Base-by-base conservation (phyloP, 257 asterid species). In the Ballota nigra region DNA sequence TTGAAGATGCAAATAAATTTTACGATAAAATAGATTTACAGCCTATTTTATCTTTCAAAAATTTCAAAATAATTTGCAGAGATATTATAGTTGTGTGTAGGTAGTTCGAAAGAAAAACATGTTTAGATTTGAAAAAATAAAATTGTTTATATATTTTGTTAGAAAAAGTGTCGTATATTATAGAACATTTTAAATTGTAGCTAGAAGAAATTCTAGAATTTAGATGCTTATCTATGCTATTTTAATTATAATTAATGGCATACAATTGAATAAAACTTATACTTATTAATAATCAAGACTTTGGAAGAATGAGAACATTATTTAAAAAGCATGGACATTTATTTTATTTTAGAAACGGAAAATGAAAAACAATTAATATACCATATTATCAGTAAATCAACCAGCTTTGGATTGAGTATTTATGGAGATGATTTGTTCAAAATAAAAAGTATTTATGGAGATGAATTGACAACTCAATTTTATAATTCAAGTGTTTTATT, bases 381-480 rank as follows among this genome's bases (percentile, higher is more conserved):
- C 22, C 20, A 41, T 16, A 41, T 9, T 16, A 60, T 61, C 24
- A 45, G 36, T 11, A 70, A 60, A 62, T 53, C 23, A 64, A 63
- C 65, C 6, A 72, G 45, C 58, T 23, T 51, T 6, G 23, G 8
- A 19, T 26, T 24, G 41, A 57, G 75, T 51, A 62, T 71, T 77
- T 58, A 64, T 47, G 63, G 40, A 16, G 47, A 23, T 41, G 62
- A 74, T 57, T 63, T 9, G 74, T n/a, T n/a, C n/a, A n/a, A n/a
- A n/a, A n/a, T n/a, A n/a, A n/a, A n/a, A 26, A 26, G 29, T 51
- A 62, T 71, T 77, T 58, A 64, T 47, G 63, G 40, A 16, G 47
- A 23, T 41, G 62, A 74, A 66, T 63, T 9, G 74, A 74, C 74
- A 56, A 51, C 31, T 28, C 31, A n/a, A 19, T 36, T 51, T 59